A percentile compares a stretch with the other conserved stretches of the same genome.
These are phyloP conservation scores for Isatis tinctoria DNA, from an alignment of 345 rosid genomes.

Conservation along the genomic window DNA sequence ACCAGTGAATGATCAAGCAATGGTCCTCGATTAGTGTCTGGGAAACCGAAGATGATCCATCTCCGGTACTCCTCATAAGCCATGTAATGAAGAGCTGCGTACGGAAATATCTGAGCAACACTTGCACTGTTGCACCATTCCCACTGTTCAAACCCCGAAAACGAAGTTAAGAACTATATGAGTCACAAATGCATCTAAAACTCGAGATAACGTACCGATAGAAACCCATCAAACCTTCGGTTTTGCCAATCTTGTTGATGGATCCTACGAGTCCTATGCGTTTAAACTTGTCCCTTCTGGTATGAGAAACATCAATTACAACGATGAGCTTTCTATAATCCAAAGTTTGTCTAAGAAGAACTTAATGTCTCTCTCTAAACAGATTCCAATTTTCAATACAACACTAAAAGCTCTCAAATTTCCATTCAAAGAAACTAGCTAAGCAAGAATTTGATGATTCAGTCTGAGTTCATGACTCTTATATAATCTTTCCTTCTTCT, in stretches of 20 bases:
- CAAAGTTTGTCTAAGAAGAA: no score
- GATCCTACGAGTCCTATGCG: slow-evolving; percentile 67
- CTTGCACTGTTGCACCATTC: slow-evolving; percentile 92
- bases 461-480: not conserved
- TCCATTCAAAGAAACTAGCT: not conserved
- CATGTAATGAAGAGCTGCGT: slow-evolving; percentile 97
- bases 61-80: slow-evolving; percentile 87
- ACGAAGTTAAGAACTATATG: not conserved
- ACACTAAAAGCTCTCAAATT: not conserved
- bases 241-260: slow-evolving; percentile 60
- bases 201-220: slow-evolving; percentile 53
- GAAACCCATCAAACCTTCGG: slow-evolving; percentile 86
- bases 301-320: slow-evolving; percentile 40
- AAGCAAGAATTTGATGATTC: not conserved
- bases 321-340: not conserved
- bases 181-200: not conserved
- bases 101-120: slow-evolving; percentile 89
- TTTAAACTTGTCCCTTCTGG: slow-evolving; percentile 79
- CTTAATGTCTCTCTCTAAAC: not conserved
- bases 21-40: slow-evolving; percentile 69
- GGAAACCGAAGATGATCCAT: slow-evolving; percentile 69
- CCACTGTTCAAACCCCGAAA: slow-evolving; percentile 48
- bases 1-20: slow-evolving; percentile 88
- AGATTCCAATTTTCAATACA: not conserved
- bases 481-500: no score